These are phyloP conservation scores for Tephrocybe sp. DNA, from an alignment of 768 basidiomycete genomes.

Conservation along the genomic window DNA sequence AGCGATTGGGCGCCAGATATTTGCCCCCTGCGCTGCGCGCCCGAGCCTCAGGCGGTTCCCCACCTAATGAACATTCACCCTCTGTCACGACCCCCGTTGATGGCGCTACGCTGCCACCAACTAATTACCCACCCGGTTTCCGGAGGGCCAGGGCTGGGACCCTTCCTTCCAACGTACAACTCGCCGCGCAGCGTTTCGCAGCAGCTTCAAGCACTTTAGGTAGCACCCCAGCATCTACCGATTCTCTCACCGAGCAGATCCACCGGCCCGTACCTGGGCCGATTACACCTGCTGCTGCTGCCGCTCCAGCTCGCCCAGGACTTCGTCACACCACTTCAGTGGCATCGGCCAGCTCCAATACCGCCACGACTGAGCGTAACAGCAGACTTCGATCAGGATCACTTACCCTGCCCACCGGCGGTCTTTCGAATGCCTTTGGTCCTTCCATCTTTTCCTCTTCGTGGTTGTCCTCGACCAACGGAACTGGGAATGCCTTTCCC, in stretches of 20 bases:
- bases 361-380: constrained; percentile 60
- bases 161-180: constrained; percentile 92
- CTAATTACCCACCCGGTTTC: constrained; percentile 83
- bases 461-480: constrained; percentile 73
- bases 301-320: constrained; percentile 59
- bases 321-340: constrained; percentile 81
- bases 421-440: constrained; percentile 83
- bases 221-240: constrained; percentile 42
- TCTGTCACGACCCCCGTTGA: constrained; percentile 60
- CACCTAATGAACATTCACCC: constrained; percentile 66
- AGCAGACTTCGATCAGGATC: constrained; percentile 93
- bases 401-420: constrained; percentile 78
- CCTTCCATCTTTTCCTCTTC: constrained; percentile 88
- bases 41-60: constrained; percentile 68
- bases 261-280: constrained; percentile 52
- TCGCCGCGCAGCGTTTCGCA: constrained; percentile 81
- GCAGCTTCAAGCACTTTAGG: constrained; percentile 61
- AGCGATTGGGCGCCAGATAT: constrained; percentile 67
- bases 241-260: constrained; percentile 46
- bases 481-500: constrained; percentile 55
- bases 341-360: constrained; percentile 52
- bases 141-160: constrained; percentile 96
- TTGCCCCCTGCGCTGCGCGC: constrained; percentile 81
- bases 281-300: constrained; percentile 35
- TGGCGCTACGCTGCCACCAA: constrained; percentile 58